Evolutionary conservation across 108 stramenopile genomes (phyloP).

Genomic region (Mayamaea pseudoterrestris): DNA sequence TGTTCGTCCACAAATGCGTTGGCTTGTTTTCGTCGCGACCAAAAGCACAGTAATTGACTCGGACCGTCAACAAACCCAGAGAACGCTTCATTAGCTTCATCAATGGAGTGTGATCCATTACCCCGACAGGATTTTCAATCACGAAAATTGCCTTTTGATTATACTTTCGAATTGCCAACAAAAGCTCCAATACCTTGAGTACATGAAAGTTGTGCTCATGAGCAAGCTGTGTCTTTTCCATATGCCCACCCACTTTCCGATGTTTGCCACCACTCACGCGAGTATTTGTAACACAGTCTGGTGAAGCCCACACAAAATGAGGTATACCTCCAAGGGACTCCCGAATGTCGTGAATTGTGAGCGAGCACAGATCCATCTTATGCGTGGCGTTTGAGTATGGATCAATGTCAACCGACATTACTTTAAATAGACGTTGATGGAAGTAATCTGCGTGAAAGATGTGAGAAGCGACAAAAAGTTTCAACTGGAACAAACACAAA

Average conservation of each 20-base stretch:
- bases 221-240: background rate
- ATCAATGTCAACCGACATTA: conserved; percentile 3
- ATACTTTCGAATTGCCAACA: background rate
- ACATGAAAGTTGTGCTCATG: background rate
- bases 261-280: conserved; percentile 17
- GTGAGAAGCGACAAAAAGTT: background rate
- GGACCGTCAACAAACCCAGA: background rate
- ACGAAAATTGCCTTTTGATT: conserved; percentile 18
- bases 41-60: conserved; percentile 22
- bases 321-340: conserved; percentile 10
- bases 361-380: conserved; percentile 3
- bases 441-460: background rate
- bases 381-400: conserved; percentile 6
- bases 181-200: background rate
- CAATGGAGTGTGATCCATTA: conserved; percentile 12
- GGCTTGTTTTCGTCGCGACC: conserved; percentile 19
- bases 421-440: background rate
- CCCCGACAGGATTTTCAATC: conserved; percentile 15
- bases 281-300: conserved; percentile 22
- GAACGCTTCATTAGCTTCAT: conserved; percentile 6
- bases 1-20: conserved; percentile 21
- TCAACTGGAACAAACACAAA: background rate
- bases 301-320: conserved; percentile 37
- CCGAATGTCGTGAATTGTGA: too few relatives aligned
- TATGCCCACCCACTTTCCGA: background rate